A percentile compares a stretch with the other conserved stretches of the same genome.
These are phyloP conservation scores for Eimeria necatrix DNA, from an alignment of 169 alveolate species.

Conservation along the genomic window DNA sequence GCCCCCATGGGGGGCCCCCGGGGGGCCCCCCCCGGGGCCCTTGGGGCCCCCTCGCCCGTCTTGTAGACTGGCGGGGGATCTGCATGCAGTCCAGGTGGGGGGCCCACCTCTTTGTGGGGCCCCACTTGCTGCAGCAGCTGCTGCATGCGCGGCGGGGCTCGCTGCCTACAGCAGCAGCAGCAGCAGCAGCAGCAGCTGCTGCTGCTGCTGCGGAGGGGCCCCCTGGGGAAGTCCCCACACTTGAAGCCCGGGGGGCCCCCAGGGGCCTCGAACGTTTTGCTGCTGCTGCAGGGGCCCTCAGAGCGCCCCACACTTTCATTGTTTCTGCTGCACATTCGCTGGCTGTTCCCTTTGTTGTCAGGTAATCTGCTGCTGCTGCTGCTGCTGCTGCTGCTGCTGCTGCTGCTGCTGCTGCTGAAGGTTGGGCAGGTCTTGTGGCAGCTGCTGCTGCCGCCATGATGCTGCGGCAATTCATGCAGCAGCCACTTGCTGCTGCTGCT, in stretches of 20 bases:
- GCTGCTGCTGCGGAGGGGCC: slow-evolving; percentile 46
- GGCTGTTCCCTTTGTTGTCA: neutral
- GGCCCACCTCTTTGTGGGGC: neutral
- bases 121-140: neutral
- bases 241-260: neutral
- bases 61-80: neutral
- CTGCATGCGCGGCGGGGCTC: neutral
- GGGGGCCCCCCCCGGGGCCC: neutral
- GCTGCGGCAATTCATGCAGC: too few species aligned
- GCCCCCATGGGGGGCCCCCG: neutral
- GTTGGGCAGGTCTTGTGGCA: too few species aligned
- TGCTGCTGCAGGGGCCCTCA: slow-evolving; percentile 11
- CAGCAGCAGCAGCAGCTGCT: slow-evolving; percentile 16
- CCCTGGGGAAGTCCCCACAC: slow-evolving; percentile 32
- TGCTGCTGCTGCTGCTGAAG: slow-evolving; percentile 17
- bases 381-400: slow-evolving; percentile 7
- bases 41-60: neutral
- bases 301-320: neutral
- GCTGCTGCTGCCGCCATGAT: too few species aligned
- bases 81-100: slow-evolving; percentile 11
- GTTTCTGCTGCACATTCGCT: neutral
- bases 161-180: neutral
- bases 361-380: neutral
- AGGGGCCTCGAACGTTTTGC: slow-evolving; percentile 4
- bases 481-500: neutral